phyloP scores from a whole-genome alignment of 108 stramenopile genomes.

The Nitzschia putrida region DNA sequence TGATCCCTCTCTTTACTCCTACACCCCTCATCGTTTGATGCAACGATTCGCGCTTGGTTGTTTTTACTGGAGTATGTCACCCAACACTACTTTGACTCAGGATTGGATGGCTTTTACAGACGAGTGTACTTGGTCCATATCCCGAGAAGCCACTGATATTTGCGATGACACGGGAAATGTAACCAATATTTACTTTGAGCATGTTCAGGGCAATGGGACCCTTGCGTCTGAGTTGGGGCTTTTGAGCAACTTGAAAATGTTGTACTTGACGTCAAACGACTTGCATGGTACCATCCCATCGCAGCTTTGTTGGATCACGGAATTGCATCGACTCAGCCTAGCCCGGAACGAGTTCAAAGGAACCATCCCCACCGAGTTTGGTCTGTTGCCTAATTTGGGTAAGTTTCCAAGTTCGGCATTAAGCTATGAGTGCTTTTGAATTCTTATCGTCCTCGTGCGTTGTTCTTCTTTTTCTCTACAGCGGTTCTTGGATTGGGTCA shows the following conservation, averaged over 20 bases:
- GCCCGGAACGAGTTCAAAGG: conserved; percentile 13
- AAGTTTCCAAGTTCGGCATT: neutral
- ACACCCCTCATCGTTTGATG: conserved; percentile 7
- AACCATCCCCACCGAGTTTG: conserved; percentile 29
- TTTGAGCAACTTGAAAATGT: conserved; percentile 13
- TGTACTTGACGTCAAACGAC: conserved; percentile 20
- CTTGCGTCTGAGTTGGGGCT: conserved; percentile 28
- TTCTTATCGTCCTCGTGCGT: neutral
- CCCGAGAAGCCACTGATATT: neutral
- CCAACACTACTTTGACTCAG: neutral
- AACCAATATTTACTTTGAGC: conserved; percentile 23
- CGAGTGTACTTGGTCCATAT: conserved; percentile 31
- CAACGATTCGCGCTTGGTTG: conserved; percentile 28
- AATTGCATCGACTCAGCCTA: conserved; percentile 31
- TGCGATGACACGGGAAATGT: conserved; percentile 9
- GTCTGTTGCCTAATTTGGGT: conserved; percentile 4
- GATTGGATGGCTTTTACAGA: conserved; percentile 37
- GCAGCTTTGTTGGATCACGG: conserved; percentile 45
- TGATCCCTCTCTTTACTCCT: conserved; percentile 12
- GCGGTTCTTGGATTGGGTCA: conserved; percentile 4
- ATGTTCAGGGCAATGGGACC: conserved; percentile 22
- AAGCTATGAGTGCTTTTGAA: neutral
- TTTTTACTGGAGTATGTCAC: conserved; percentile 13
- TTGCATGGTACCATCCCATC: conserved; percentile 38
- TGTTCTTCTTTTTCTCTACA: neutral